Conservation (phyloP, 768 basidiomycete genomes). For the Macrolepiota fuliginosa region DNA sequence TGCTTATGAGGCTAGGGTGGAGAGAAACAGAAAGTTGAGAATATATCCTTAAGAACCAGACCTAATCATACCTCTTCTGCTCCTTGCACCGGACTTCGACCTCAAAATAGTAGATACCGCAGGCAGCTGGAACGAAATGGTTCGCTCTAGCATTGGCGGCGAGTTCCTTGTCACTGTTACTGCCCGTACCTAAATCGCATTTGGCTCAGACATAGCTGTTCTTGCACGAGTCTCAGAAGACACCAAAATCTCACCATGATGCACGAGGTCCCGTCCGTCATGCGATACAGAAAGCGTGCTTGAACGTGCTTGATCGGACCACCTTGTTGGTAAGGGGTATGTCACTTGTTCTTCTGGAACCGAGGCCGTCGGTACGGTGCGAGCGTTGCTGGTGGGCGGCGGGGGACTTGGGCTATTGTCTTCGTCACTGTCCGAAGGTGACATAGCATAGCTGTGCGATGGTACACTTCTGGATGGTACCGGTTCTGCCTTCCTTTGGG, state of each 20-base stretch:
- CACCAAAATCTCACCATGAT: slow-evolving; percentile 47
- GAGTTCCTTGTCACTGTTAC: slow-evolving; percentile 64
- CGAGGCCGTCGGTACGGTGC: slow-evolving; percentile 20
- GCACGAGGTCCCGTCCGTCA: slow-evolving; percentile 74
- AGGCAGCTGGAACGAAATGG: slow-evolving; percentile 75
- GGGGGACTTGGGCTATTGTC: slow-evolving; percentile 56
- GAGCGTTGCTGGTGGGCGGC: slow-evolving; percentile 26
- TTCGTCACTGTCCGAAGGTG: slow-evolving; percentile 64
- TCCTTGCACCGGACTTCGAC: slow-evolving; percentile 81
- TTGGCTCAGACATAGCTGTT: neutral
- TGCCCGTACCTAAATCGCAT: slow-evolving; percentile 40
- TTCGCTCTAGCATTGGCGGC: slow-evolving; percentile 82
- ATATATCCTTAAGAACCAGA: neutral
- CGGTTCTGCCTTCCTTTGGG: slow-evolving; percentile 36
- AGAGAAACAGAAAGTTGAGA: slow-evolving; percentile 16
- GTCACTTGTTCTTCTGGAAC: slow-evolving; percentile 34
- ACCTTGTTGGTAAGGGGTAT: slow-evolving; percentile 69
- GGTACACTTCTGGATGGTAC: slow-evolving; percentile 14
- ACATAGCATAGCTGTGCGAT: slow-evolving; percentile 27
- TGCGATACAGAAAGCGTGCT: slow-evolving; percentile 55
- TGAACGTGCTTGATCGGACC: slow-evolving; percentile 71
- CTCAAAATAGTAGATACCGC: slow-evolving; percentile 96
- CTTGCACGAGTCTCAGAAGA: neutral
- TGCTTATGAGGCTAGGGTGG: slow-evolving; percentile 63
- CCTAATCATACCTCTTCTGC: slow-evolving; percentile 63